These are phyloP conservation scores for Luvunga scandens DNA, from an alignment of 345 rosid species.

Conservation along the genomic window DNA sequence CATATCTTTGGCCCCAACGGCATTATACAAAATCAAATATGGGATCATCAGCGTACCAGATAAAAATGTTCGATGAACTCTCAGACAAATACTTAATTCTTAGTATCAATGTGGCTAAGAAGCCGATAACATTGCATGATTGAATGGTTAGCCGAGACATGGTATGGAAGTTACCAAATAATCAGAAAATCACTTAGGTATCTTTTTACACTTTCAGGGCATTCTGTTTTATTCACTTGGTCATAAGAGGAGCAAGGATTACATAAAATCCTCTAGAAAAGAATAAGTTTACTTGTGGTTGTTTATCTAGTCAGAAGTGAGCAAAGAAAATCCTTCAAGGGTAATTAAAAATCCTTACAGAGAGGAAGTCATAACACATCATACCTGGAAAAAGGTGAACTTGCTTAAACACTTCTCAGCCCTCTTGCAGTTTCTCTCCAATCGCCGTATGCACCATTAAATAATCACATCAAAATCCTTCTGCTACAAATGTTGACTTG, in stretches of 20 bases:
- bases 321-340: neutral
- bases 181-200: neutral
- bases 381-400: slow-evolving; percentile 22
- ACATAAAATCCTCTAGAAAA: neutral
- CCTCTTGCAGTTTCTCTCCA: slow-evolving; percentile 12
- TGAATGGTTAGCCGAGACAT: neutral
- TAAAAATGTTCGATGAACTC: neutral
- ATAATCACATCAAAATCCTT: slow-evolving; percentile 5
- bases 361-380: neutral
- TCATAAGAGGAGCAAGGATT: neutral
- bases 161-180: neutral
- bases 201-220: neutral
- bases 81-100: neutral
- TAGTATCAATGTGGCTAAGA: neutral
- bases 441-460: slow-evolving; percentile 1
- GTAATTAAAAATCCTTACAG: neutral
- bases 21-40: neutral
- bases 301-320: neutral
- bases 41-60: neutral
- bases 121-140: neutral
- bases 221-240: neutral
- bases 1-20: neutral
- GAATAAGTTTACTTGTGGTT: neutral
- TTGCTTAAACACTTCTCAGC: slow-evolving; percentile 9
- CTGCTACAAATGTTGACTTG: slow-evolving; percentile 13